A percentile compares a stretch with the other conserved stretches of the same genome.
Conservation (phyloP, 2,329 filamentous ascomycete species). For the Sclerotinia nivalis region DNA sequence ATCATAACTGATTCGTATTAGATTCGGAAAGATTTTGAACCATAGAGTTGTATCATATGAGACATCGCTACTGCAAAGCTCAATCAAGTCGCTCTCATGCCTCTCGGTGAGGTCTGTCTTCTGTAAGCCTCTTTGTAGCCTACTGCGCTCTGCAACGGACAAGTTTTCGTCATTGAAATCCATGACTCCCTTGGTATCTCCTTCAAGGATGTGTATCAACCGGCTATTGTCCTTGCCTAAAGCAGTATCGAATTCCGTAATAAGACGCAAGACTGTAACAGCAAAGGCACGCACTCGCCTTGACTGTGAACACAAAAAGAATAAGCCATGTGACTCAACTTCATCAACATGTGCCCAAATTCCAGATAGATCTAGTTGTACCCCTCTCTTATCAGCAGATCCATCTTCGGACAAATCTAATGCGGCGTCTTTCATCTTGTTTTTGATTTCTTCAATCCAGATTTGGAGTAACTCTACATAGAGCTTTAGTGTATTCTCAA, state of each 20-base stretch:
- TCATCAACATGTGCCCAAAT: conserved; percentile 94
- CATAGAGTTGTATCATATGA: conserved; percentile 93
- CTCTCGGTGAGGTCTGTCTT: conserved; percentile 63
- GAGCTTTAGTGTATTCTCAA: conserved; percentile 87
- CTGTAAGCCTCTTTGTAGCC: conserved; percentile 85
- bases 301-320: conserved; percentile 96
- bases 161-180: conserved; percentile 90
- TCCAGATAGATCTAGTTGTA: conserved; percentile 81
- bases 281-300: conserved; percentile 85
- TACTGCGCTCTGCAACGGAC: conserved; percentile 87
- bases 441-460: conserved; percentile 95
- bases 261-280: conserved; percentile 86
- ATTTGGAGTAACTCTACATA: conserved; percentile 94
- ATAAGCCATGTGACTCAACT: conserved; percentile 92
- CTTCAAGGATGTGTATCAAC: conserved; percentile 89
- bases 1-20: conserved; percentile 87
- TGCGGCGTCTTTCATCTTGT: conserved; percentile 74
- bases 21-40: conserved; percentile 97
- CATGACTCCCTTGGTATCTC: conserved; percentile 84
- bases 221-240: conserved; percentile 73
- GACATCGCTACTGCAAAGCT: conserved; percentile 92
- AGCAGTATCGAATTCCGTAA: conserved; percentile 89
- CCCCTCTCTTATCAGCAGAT: conserved; percentile 66
- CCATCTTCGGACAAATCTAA: conserved; percentile 64
- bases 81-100: conserved; percentile 81